Evolutionary conservation across 2,329 filamentous ascomycete species (phyloP), one percentile per base, ranked within the genome.

Genomic region (Xylariaceae sp.): DNA sequence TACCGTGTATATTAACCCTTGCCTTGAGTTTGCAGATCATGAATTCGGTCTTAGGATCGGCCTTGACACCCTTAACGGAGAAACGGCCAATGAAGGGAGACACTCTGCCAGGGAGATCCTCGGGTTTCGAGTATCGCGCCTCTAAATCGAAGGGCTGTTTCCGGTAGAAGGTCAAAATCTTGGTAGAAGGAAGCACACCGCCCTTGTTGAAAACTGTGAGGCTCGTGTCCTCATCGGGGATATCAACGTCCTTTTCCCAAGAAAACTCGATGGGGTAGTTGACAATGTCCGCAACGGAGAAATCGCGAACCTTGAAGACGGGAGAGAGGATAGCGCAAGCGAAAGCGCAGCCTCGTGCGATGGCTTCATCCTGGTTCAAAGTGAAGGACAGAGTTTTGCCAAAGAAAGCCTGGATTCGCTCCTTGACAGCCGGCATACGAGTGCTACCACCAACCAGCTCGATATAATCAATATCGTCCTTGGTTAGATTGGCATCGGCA

Each of bases 21-120:
- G 94, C 92, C 83, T 97, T 97, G 59, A 99, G 86, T 80, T 99
- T 99, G 87, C 94, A 99, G 68, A 97, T 95, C 92, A 99, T 97
- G 74, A 97, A 99, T 71, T 97, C 94, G 56, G 95, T 89, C 71
- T 94, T 92, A 62, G 86, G 83, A 69, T 95, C 90, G 39, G 90
- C 87, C 81, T 96, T 92, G 69, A 99, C 92, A 43, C 88, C 89
- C 83, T 99, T 99, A 72, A 99, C 91, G 40, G 92, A 96, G 79
- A 99, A 99, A 61, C 90, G 86, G 53, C 94, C 94, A 64, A 99
- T 96, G 88, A 92, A 97, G 45, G 94, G 89, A 71, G 90, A 89
- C 58, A 87, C 80, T 80, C 92, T 95, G 67, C 92, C 91, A 16
- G 94, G 94, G 8, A 99, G 84, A 51, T 80, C 74, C 43, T 95